Percentiles rank a stretch among this genome's conserved stretches.
Evolutionary conservation across 1,284 basidiomycete species (phyloP).

Genomic region (Heterobasidion parviporum): DNA sequence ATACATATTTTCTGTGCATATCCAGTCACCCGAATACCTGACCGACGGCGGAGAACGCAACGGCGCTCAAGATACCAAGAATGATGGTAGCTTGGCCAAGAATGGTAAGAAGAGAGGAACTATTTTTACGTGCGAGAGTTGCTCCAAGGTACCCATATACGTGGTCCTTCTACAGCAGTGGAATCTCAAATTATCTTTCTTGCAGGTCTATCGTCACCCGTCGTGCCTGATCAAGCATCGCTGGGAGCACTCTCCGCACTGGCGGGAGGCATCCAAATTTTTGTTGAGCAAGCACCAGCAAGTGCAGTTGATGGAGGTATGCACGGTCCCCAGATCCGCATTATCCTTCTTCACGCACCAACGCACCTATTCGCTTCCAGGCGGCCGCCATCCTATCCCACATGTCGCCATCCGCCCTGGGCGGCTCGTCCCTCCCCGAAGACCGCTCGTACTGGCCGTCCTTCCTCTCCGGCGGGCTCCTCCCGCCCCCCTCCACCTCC

Average conservation of each 20-base stretch:
- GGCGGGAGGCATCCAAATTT: conserved; percentile 93
- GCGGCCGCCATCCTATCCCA: conserved; percentile 93
- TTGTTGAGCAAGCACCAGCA: conserved; percentile 96
- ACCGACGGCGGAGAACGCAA: conserved; percentile 9
- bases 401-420: conserved; percentile 54
- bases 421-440: conserved; percentile 79
- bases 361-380: conserved; percentile 24
- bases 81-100: conserved; percentile 24
- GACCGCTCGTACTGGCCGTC: conserved; percentile 86
- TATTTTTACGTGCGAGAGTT: conserved; percentile 89
- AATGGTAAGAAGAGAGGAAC: conserved; percentile 68
- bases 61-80: conserved; percentile 18
- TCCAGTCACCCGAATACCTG: background rate
- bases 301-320: conserved; percentile 89
- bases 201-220: conserved; percentile 86
- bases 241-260: conserved; percentile 96
- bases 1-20: background rate
- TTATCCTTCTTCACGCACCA: conserved; percentile 1
- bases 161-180: background rate
- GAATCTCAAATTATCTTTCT: conserved; percentile 5
- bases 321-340: background rate
- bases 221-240: conserved; percentile 94
- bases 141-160: conserved; percentile 59
- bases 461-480: conserved; percentile 61
- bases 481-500: conserved; percentile 44